Percentiles rank a stretch among this genome's conserved stretches.
Evolutionary conservation across 202 grass and related monocot species (phyloP).

Genomic region (Setaria viridis): DNA sequence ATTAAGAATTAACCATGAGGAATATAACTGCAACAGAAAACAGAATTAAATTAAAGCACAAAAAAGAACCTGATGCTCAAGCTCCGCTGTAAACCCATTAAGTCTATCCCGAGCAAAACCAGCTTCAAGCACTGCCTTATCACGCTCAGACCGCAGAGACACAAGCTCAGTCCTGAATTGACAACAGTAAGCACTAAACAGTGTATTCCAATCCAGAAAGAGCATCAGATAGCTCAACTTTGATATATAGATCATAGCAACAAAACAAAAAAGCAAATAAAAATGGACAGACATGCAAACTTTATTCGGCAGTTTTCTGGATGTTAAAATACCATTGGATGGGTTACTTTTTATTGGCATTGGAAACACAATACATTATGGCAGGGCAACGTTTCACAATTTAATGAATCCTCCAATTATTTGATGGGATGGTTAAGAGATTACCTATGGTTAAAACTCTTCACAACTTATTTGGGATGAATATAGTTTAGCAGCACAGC

Average conservation of each 20-base stretch:
- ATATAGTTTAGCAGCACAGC: not conserved
- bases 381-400: too few relatives aligned
- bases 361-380: too few relatives aligned
- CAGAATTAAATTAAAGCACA: not conserved
- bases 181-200: constrained; percentile 19
- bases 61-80: constrained; percentile 85
- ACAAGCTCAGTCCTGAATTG: constrained; percentile 63
- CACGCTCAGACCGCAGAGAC: constrained; percentile 67
- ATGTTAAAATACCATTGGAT: too few relatives aligned
- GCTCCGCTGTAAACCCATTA: constrained; percentile 73
- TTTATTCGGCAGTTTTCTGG: not conserved
- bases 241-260: constrained; percentile 29
- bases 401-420: too few relatives aligned
- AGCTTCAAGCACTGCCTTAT: constrained; percentile 81
- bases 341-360: too few relatives aligned
- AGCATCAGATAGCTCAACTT: constrained; percentile 23
- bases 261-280: not conserved
- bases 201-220: constrained; percentile 7
- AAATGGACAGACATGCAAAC: constrained; percentile 8
- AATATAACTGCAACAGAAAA: constrained; percentile 32
- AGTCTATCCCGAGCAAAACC: constrained; percentile 80
- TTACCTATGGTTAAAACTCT: too few relatives aligned
- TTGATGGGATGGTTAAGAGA: too few relatives aligned
- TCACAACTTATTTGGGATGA: too few relatives aligned
- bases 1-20: not conserved